Evolutionary conservation across 2,329 filamentous ascomycete species (phyloP).

Genomic region (Pyrenochaeta sp.): DNA sequence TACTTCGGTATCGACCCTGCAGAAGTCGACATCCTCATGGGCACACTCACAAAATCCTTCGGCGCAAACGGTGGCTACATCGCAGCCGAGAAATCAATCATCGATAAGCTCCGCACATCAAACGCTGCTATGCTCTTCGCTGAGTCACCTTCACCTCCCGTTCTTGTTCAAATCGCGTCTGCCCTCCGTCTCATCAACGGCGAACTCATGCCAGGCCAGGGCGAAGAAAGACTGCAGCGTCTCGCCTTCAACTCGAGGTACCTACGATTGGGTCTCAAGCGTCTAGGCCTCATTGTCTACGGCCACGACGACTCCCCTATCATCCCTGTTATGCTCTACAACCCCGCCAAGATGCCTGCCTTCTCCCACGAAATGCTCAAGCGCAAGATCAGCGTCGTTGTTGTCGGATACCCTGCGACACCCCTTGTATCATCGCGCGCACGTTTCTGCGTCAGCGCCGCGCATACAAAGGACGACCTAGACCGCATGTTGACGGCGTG

Average conservation of each 20-base stretch:
- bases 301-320: conserved; percentile 98
- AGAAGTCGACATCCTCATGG: conserved; percentile 96
- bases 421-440: conserved; percentile 94
- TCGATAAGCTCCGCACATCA: conserved; percentile 86
- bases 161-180: conserved; percentile 88
- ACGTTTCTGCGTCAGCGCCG: conserved; percentile 93
- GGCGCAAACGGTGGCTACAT: conserved; percentile 98
- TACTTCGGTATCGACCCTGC: conserved; percentile 91
- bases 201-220: conserved; percentile 87
- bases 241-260: conserved; percentile 99
- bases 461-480: conserved; percentile 98
- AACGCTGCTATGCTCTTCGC: conserved; percentile 89
- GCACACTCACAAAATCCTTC: conserved; percentile 97
- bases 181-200: conserved; percentile 89
- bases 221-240: conserved; percentile 92
- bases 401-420: conserved; percentile 96
- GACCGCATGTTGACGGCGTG: conserved; percentile 89
- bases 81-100: conserved; percentile 85
- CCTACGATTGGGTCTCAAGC: conserved; percentile 95
- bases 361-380: conserved; percentile 99
- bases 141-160: conserved; percentile 85
- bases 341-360: conserved; percentile 98
- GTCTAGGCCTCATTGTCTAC: conserved; percentile 94
- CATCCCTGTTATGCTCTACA: conserved; percentile 91
- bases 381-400: conserved; percentile 96